These are phyloP conservation scores for Chalciporus chontae DNA, from an alignment of 768 basidiomycete species.

Conservation along the genomic window DNA sequence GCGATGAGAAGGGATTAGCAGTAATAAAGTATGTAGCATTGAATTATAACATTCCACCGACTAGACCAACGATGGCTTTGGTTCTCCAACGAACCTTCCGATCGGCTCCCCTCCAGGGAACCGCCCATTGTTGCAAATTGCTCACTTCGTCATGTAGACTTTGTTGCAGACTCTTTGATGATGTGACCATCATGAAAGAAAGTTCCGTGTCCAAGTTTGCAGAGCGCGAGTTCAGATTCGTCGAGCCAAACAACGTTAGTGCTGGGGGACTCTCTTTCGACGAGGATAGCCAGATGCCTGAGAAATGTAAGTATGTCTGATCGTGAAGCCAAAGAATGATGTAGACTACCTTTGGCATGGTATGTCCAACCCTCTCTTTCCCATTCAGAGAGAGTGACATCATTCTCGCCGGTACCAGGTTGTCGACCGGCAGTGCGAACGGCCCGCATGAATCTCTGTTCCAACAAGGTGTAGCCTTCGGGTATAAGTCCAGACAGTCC, in stretches of 20 bases:
- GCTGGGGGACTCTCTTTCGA: constrained; percentile 47
- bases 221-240: constrained; percentile 91
- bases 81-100: constrained; percentile 63
- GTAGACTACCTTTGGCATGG: constrained; percentile 84
- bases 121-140: constrained; percentile 46
- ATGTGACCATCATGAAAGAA: constrained; percentile 79
- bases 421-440: constrained; percentile 45
- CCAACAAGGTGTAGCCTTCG: constrained; percentile 88
- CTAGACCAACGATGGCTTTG: constrained; percentile 56
- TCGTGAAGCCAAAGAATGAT: background rate
- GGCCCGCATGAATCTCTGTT: constrained; percentile 77
- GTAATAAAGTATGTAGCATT: background rate
- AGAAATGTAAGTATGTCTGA: background rate
- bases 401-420: constrained; percentile 30
- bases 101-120: constrained; percentile 56
- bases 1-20: constrained; percentile 8
- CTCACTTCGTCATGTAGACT: constrained; percentile 53
- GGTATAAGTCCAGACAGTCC: constrained; percentile 93
- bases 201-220: constrained; percentile 89
- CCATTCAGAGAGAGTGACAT: constrained; percentile 85
- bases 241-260: constrained; percentile 88
- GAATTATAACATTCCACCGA: constrained; percentile 65
- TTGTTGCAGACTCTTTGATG: constrained; percentile 47
- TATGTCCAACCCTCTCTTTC: constrained; percentile 90
- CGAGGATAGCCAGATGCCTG: constrained; percentile 85